Conservation (phyloP, 352 stramenopile genomes). For the Phytophthora podocarpi region DNA sequence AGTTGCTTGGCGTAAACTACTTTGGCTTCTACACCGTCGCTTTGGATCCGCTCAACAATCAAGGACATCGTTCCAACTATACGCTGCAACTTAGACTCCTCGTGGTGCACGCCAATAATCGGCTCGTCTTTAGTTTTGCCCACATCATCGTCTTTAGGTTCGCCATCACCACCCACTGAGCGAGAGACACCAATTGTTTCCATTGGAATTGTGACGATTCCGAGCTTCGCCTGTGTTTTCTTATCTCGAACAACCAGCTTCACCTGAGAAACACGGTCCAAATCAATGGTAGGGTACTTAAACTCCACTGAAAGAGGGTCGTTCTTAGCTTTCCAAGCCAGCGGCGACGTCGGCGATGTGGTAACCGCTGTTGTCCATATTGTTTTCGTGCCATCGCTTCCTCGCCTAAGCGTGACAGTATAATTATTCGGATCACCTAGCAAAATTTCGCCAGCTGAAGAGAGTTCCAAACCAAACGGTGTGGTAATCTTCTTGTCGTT, state of each 20-base stretch:
- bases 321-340: neutral
- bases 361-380: no score
- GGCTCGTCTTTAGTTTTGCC: no score
- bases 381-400: no score
- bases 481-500: slow-evolving; percentile 30
- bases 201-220: slow-evolving; percentile 46
- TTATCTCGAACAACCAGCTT: slow-evolving; percentile 39
- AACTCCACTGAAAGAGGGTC: slow-evolving; percentile 31
- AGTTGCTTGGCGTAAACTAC: slow-evolving; percentile 50
- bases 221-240: slow-evolving; percentile 36
- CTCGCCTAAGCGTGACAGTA: slow-evolving; percentile 34
- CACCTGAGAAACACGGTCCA: slow-evolving; percentile 50
- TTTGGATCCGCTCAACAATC: slow-evolving; percentile 32
- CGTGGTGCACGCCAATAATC: slow-evolving; percentile 37
- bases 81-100: slow-evolving; percentile 23
- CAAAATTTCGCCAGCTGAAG: slow-evolving; percentile 48
- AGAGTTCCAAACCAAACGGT: slow-evolving; percentile 49
- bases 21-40: slow-evolving; percentile 7
- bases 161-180: neutral
- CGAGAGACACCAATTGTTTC: slow-evolving; percentile 17
- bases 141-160: slow-evolving; percentile 24
- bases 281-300: slow-evolving; percentile 41
- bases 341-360: no score
- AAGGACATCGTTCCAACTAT: slow-evolving; percentile 67
- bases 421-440: slow-evolving; percentile 43